Base-by-base conservation (phyloP, 306 rosid genomes). In the Castanea mollissima region DNA sequence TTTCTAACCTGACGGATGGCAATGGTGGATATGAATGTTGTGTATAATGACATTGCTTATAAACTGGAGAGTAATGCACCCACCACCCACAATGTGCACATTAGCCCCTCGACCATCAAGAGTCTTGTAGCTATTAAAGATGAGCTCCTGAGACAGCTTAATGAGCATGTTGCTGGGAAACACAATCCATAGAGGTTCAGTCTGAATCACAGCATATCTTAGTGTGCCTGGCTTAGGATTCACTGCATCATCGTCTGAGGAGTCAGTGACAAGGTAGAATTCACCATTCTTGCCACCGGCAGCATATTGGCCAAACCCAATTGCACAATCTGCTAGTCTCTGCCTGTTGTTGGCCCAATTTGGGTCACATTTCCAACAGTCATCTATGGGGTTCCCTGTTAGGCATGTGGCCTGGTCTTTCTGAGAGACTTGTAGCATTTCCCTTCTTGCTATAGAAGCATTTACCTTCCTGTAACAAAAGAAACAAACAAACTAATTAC, bases 351-450 rank as follows among this genome's bases (percentile, higher is more conserved):
- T 95, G 6, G 99, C 88, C 99, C 99, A 95, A 14, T 93, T 86
- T 12, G 93, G 94, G 85, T 95, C 99, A 68, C 99, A 95, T 91
- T 93, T 95, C 99, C 99, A 95, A 80, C 99, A 95, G 79, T 95
- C 99, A 55, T 95, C 99, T 0, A 95, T 91, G 4, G 99, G 99
- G 84, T 95, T 95, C 0, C 99, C 99, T 1, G 98, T 95, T 49
- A 82, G 75, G 74, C 99, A 95, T 13, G 93, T 52, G 20, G 88
- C 56, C 14, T 79, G 78, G 12, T 83, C 87, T 63, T 71, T 80
- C 68, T 67, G 23, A 20, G 90, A 76, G n/a, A 69, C 31, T 69
- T 79, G 80, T 25, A 93, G 76, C 91, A 87, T 89, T 56, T 90
- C 75, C 86, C 97, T 89, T 81, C 99, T 91, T 44, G 89, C 62